phyloP scores from a whole-genome alignment of 2,329 filamentous ascomycete genomes.

The Ascochyta lentis region DNA sequence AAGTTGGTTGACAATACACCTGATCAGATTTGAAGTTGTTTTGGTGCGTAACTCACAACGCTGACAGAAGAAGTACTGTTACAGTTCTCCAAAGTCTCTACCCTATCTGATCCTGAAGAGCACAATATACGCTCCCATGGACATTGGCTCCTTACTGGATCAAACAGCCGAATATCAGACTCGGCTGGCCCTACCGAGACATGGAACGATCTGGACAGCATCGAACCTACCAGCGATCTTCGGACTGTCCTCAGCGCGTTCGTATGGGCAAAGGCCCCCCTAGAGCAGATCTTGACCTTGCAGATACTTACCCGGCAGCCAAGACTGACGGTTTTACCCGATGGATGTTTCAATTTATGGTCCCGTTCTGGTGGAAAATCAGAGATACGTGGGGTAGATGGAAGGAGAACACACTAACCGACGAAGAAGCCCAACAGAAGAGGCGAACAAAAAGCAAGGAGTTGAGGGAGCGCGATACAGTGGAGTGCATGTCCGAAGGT shows the following conservation, averaged over 20 bases:
- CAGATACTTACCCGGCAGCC: background rate
- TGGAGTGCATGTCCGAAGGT: background rate
- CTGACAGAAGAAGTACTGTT: background rate
- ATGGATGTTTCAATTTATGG: background rate
- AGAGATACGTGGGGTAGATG: no score
- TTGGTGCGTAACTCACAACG: no score
- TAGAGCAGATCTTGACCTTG: background rate
- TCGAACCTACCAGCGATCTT: no score
- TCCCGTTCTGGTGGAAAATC: background rate
- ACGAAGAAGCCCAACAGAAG: no score
- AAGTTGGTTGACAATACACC: background rate
- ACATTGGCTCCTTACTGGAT: background rate
- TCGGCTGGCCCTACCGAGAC: background rate
- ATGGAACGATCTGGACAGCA: background rate
- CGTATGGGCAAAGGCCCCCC: background rate
- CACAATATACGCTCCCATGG: background rate
- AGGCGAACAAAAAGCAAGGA: no score
- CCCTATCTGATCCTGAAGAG: background rate
- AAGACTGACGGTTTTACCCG: background rate
- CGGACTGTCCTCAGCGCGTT: background rate
- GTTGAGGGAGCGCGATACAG: background rate
- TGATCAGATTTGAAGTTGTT: no score
- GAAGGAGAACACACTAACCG: no score
- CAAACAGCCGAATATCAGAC: background rate
- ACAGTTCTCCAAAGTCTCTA: background rate